phyloP scores from a whole-genome alignment of 805 yeast species.

The Phaffomyces thermotolerans region DNA sequence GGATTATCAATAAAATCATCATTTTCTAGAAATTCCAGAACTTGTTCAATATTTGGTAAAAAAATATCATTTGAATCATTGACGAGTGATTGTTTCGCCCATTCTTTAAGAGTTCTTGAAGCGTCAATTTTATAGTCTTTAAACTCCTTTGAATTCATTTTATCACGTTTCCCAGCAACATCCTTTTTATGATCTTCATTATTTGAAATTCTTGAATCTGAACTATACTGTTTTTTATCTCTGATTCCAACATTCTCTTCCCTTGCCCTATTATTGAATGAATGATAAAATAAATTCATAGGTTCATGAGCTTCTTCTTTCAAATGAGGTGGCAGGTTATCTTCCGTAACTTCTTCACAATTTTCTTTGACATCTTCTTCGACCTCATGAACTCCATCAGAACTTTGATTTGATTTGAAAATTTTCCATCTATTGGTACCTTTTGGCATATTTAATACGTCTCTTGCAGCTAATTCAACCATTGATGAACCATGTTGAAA shows the following conservation, averaged over 20 bases:
- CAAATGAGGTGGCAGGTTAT: constrained; percentile 18
- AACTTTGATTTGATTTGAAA: constrained; percentile 5
- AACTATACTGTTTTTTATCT: constrained; percentile 72
- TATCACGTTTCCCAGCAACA: constrained; percentile 77
- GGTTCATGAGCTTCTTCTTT: constrained; percentile 16
- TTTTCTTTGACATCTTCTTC: constrained; percentile 20
- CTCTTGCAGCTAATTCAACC: constrained; percentile 70
- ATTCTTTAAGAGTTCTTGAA: constrained; percentile 44
- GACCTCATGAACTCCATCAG: constrained; percentile 15
- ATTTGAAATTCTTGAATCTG: constrained; percentile 73
- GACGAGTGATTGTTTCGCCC: constrained; percentile 42
- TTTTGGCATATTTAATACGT: constrained; percentile 42
- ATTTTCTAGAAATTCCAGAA: constrained; percentile 46
- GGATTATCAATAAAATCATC: constrained; percentile 30
- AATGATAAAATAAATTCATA: constrained; percentile 28
- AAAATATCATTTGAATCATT: constrained; percentile 31
- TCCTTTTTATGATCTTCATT: constrained; percentile 60
- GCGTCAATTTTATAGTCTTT: constrained; percentile 46
- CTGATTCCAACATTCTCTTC: constrained; percentile 78
- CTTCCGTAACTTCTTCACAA: no score
- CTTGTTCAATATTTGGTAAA: constrained; percentile 52
- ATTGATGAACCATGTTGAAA: constrained; percentile 46
- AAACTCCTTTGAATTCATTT: constrained; percentile 40
- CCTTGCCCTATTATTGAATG: constrained; percentile 88
- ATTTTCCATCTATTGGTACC: constrained; percentile 45